Percentiles rank a stretch among this genome's conserved stretches.
phyloP scores from a whole-genome alignment of 163 green algal genomes.

The Smithsoniella earleae region DNA sequence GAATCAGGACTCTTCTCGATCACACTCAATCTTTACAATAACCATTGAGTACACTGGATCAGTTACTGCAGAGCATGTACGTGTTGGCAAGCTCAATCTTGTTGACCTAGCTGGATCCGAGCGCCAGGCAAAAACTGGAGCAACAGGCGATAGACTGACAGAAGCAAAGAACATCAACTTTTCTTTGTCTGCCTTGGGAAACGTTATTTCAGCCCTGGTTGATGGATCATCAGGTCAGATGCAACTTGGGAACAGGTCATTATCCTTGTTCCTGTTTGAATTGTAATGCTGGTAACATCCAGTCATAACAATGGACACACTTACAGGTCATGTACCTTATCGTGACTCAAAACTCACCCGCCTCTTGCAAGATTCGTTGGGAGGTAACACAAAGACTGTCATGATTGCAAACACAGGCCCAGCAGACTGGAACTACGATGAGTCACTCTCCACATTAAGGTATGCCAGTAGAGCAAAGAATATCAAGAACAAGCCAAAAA shows the following conservation, averaged over 20 bases:
- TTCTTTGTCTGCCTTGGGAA: slow-evolving; percentile 68
- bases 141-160: slow-evolving; percentile 64
- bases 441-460: slow-evolving; percentile 63
- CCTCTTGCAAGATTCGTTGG: slow-evolving; percentile 70
- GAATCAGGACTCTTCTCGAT: slow-evolving; percentile 75
- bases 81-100: slow-evolving; percentile 67
- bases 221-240: slow-evolving; percentile 52
- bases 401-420: slow-evolving; percentile 81
- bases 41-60: slow-evolving; percentile 55
- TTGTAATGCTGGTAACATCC: no score
- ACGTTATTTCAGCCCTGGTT: slow-evolving; percentile 75
- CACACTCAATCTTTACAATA: slow-evolving; percentile 83
- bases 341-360: slow-evolving; percentile 84
- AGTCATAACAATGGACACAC: no score
- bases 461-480: slow-evolving; percentile 74
- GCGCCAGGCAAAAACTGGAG: slow-evolving; percentile 64
- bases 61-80: slow-evolving; percentile 42
- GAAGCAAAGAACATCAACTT: slow-evolving; percentile 86
- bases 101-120: slow-evolving; percentile 74
- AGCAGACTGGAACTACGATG: slow-evolving; percentile 73
- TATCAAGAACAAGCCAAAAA: slow-evolving; percentile 73
- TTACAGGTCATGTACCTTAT: slow-evolving; percentile 52
- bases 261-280: no score
- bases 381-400: slow-evolving; percentile 77
- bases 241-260: no score